Evolutionary conservation across 2,329 filamentous ascomycete genomes (phyloP), one percentile per base, ranked within the genome.

Genomic region (Pseudocercospora fijiensis): DNA sequence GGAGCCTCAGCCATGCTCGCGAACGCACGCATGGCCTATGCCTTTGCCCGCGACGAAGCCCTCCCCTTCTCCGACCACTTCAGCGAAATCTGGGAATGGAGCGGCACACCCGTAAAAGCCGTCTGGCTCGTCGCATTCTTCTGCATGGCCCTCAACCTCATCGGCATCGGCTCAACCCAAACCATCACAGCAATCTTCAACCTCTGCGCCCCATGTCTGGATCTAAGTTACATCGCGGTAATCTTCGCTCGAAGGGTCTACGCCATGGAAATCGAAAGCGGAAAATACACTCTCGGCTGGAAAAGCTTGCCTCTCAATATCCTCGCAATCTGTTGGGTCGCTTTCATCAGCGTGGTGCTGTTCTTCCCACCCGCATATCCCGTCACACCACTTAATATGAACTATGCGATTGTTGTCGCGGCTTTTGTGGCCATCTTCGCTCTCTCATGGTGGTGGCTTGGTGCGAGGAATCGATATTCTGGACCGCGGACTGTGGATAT

Each of bases 71-170:
- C 73, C 11, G 33, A 68, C 3, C 74, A 76, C 27, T 78, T 82
- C 30, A 76, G 69, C 57, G 68, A 69, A 56, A 60, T 73, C 84
- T 22, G 78, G 84, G 65, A 86, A 8, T 70, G 76, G 56, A 88
- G 86, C 0, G 78, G 83, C 13, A 88, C 86, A 0, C 86, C 86
- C 0, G 78, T 88, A 60, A 84, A 88, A 64, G 82, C 85, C 1
- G 86, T 88, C 60, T 88, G 86, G 86, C 82, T 88, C 56, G 84
- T 88, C 51, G 85, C 88, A 1, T 69, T 81, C 65, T 86, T 86
- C 73, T 86, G 84, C 73, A 77, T 72, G 68, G 78, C 76, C 57
- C 76, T 85, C 24, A 81, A 83, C 66, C 75, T 83, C 47, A 84
- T 85, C 65, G 83, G 79, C 2, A 80, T 85, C 49, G 83, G 82